Base-by-base conservation (phyloP, 2,329 filamentous ascomycete genomes). In the Arthrobotrys entomopaga region DNA sequence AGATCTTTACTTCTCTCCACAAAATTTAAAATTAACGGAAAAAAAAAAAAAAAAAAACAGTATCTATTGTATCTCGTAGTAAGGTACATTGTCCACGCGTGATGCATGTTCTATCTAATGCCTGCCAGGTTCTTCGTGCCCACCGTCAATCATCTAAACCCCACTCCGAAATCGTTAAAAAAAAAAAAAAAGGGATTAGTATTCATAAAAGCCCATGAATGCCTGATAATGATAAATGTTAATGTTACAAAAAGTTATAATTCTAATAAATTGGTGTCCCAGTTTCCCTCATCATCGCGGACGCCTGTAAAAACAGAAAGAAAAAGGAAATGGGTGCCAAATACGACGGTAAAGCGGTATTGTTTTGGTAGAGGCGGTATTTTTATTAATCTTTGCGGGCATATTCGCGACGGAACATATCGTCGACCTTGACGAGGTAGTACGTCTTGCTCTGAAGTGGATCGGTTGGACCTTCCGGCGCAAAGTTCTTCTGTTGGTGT, bases 371-470 rank as follows among this genome's bases (percentile, higher is more conserved):
- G 11, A 46, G 1, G 42, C 11, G 42, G 11, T 43, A 10, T 49
- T 61, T 20, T 60, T 48, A 54, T 81, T 87, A 93, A 82, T 86
- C 89, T 86, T 93, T 91, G 84, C 93, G 81, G 66, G 85, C 83
- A 83, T 95, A 95, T 81, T 87, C 87, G 79, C 91, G 88, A 84
- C 90, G 89, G 89, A 91, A 95, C 90, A 92, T 92, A 79, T 92
- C 90, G 80, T 95, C 91, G 54, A 95, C 87, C 81, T 89, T 88
- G 80, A 87, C 88, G 71, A 95, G 86, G 84, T 93, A 95, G 85
- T 94, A 95, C 20, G 88, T 88, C 71, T 88, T 89, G 72, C 86
- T 83, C 74, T 81, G 81, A 67, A 95, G 86, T 78, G 87, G 90
- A 52, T 90, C 89, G 26, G 85, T 80, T 61, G 88, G 88, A 69